Base-by-base conservation (phyloP, 2,329 filamentous ascomycete species). In the Fusarium brachygibbosum region DNA sequence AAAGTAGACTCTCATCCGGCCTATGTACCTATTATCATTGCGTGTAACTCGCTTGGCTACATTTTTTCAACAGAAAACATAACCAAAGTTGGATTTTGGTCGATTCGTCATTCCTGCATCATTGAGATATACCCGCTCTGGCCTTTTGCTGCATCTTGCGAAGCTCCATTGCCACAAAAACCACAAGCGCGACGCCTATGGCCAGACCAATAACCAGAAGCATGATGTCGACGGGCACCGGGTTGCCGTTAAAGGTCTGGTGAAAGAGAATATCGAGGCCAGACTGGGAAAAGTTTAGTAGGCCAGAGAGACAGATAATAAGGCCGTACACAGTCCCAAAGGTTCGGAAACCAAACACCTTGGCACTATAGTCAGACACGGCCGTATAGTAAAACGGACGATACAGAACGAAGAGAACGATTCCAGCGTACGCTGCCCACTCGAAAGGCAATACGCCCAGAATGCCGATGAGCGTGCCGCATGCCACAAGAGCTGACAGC, bases 241-340 rank as follows among this genome's bases (percentile, higher is more conserved):
- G 94, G 76, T 97, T 85, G 7, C 90, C 88, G 23, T 83, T 73
- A 75, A 95, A 97, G 0, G 85, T 85, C 58, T 87, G 84, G 75
- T 97, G 92, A 40, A 94, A 93, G 35, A 95, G 77, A 25, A 90
- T 88, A 77, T 97, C 94, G 34, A 97, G 84, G 0, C 87, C 93
- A 7, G 90, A 91, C 81, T 97, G 93, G 2, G 88, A 88, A 75
- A 98, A 94, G 79, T 97, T 97, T 75, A 94, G 86, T 1, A 97
- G 78, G 1, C 94, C 94, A 0, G 93, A 91, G 3, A 96, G 81
- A 79, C 93, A 97, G 72, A 97, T 97, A 70, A 97, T 92, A 21
- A 94, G 85, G 13, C 94, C 94, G 79, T 97, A 97, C n/a, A 98
- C 93, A 59, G 93, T 97, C 45, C 94, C 94, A 72, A 97, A 97